Evolutionary conservation across 75 land plant species (phyloP), one percentile per base, ranked within the genome.

Genomic region (Selaginella moellendorffii): DNA sequence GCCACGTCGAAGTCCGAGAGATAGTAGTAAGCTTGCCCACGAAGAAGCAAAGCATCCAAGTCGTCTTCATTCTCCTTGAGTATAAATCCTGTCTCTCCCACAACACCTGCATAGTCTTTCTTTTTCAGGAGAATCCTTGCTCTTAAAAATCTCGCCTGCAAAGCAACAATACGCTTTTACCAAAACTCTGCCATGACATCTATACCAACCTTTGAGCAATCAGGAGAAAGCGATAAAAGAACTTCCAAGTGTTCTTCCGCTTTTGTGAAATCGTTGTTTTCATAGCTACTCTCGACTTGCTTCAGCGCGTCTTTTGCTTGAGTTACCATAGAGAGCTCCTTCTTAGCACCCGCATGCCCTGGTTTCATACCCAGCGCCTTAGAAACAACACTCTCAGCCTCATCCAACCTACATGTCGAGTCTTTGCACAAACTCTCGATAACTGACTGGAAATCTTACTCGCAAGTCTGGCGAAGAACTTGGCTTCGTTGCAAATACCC

Each of bases 1-100:
- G 99, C 91, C 68, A 95, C 88, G 76, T 95, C 99, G 82, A 88
- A 90, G 72, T 95, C 99, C 25, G 86, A 80, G 27, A 95, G 72
- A 77, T 90, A 95, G 64, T 90, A 90, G 65, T 95, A 95, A 22
- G 88, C 99, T 61, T 88, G 83, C 0, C 99, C 99, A 54, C 99
- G 90, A n/a, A 89, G 68, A 18, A 95, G 74, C 56, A 95, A 69
- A 26, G 91, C 96, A 25, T 89, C 90, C 54, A 95, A 72, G 65
- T 90, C 78, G 70, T 85, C 67, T 26, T 95, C 99, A 74, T 95
- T 81, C 69, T 78, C 75, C 63, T 90, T 95, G 2, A 95, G 80
- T 27, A 95, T 68, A 62, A 52, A 79, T 20, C 91, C 99, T 64
- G 83, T 70, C 68, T 95, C 91, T 61, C 85, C 62, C 25, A 86